Conservation (phyloP, 306 rosid species). For the Canavalia gladiata region DNA sequence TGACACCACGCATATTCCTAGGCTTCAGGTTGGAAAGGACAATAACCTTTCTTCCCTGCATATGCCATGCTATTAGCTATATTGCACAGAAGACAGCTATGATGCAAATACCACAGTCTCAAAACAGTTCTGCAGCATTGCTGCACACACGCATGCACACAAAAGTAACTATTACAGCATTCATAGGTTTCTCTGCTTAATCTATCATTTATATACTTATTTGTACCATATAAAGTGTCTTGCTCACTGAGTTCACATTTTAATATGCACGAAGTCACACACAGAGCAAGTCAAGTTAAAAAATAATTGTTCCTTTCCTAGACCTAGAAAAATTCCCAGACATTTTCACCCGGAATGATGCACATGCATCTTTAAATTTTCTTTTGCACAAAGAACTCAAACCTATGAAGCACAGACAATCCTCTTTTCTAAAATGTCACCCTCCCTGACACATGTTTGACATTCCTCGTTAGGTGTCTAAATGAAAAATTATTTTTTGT, state of each 20-base stretch:
- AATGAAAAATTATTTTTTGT: neutral
- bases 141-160: neutral
- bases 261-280: neutral
- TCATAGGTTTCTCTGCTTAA: neutral
- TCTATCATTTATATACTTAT: conserved; percentile 16
- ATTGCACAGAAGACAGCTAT: neutral
- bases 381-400: neutral
- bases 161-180: neutral
- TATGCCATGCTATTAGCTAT: conserved; percentile 1
- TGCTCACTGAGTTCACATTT: conserved; percentile 3
- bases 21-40: conserved; percentile 91
- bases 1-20: conserved; percentile 95
- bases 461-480: neutral
- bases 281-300: conserved; percentile 15
- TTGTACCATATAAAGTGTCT: conserved; percentile 10
- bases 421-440: neutral
- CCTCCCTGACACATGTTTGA: neutral
- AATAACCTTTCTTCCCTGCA: conserved; percentile 76
- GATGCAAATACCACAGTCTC: conserved; percentile 1
- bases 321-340: conserved; percentile 15
- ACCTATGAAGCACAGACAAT: neutral
- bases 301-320: conserved; percentile 2
- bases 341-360: conserved; percentile 1
- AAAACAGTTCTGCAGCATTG: conserved; percentile 8
- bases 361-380: neutral